Percentiles rank a stretch among this genome's conserved stretches.
Evolutionary conservation across 345 rosid species (phyloP).

Genomic region (Populus alba): DNA sequence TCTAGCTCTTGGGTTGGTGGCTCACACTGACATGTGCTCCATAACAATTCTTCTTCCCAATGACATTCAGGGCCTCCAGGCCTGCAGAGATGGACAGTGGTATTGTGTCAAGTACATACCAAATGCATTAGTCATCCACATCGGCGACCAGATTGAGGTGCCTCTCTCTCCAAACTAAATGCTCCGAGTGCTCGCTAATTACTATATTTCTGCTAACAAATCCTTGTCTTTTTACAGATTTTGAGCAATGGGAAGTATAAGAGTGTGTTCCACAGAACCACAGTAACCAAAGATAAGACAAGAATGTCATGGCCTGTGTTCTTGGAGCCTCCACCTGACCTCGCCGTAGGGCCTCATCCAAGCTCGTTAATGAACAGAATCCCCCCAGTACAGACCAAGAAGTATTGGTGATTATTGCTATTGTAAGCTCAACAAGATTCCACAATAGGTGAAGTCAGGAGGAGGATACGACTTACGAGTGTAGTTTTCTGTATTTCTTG

Average conservation of each 20-base stretch:
- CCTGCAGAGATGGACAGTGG: slow-evolving; percentile 66
- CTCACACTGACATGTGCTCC: slow-evolving; percentile 73
- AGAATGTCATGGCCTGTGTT: slow-evolving; percentile 99
- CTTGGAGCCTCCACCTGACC: slow-evolving; percentile 71
- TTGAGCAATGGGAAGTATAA: slow-evolving; percentile 74
- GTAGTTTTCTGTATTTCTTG: too few species aligned
- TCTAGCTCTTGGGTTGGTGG: slow-evolving; percentile 62
- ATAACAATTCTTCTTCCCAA: slow-evolving; percentile 78
- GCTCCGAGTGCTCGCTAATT: neutral
- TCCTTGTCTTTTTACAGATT: slow-evolving; percentile 34
- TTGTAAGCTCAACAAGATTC: slow-evolving; percentile 80
- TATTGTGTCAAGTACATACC: slow-evolving; percentile 66
- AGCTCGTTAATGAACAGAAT: slow-evolving; percentile 37
- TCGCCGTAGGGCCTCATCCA: slow-evolving; percentile 59
- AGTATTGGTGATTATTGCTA: slow-evolving; percentile 59
- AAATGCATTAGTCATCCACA: slow-evolving; percentile 65
- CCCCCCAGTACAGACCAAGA: slow-evolving; percentile 59
- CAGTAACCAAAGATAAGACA: slow-evolving; percentile 59
- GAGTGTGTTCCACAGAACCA: slow-evolving; percentile 64
- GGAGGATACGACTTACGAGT: too few species aligned
- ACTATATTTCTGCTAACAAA: neutral
- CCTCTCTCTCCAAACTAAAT: neutral
- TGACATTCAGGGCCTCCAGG: slow-evolving; percentile 82
- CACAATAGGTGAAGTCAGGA: slow-evolving; percentile 31
- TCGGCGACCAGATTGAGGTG: slow-evolving; percentile 90